Evolutionary conservation across 306 rosid genomes (phyloP).

Genomic region (Cucumis cinereus): DNA sequence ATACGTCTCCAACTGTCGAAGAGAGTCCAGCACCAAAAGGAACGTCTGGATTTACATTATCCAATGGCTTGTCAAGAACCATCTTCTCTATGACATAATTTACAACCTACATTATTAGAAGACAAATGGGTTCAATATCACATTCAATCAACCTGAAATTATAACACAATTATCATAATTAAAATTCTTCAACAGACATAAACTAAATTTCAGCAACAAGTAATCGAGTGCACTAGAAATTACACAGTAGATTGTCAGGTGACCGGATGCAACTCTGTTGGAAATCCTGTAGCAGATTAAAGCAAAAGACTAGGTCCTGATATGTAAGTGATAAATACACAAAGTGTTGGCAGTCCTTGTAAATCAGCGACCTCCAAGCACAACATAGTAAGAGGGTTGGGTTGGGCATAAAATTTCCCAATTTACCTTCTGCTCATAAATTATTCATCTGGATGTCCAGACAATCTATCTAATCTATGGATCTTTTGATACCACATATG

Average conservation of each 20-base stretch:
- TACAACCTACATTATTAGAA: slow-evolving; percentile 41
- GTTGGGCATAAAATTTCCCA: background rate
- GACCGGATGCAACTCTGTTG: background rate
- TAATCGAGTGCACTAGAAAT: background rate
- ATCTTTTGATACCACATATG: background rate
- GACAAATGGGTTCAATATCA: background rate
- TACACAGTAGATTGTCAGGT: background rate
- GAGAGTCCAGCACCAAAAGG: slow-evolving; percentile 51
- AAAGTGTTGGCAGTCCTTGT: background rate
- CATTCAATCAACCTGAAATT: background rate
- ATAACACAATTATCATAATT: background rate
- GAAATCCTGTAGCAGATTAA: background rate
- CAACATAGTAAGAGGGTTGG: background rate
- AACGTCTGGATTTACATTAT: slow-evolving; percentile 45
- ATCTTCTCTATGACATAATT: slow-evolving; percentile 87
- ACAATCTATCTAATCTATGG: background rate
- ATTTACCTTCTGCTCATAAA: background rate
- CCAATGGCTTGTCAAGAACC: slow-evolving; percentile 91
- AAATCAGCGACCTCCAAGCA: background rate
- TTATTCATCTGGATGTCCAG: background rate
- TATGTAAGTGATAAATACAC: background rate
- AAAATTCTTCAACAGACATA: background rate
- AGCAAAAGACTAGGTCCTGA: background rate
- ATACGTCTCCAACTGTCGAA: slow-evolving; percentile 57
- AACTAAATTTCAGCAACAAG: background rate